A percentile compares a stretch with the other conserved stretches of the same genome.
phyloP scores from a whole-genome alignment of 2,329 filamentous ascomycete species.

The Fusarium duplospermum region DNA sequence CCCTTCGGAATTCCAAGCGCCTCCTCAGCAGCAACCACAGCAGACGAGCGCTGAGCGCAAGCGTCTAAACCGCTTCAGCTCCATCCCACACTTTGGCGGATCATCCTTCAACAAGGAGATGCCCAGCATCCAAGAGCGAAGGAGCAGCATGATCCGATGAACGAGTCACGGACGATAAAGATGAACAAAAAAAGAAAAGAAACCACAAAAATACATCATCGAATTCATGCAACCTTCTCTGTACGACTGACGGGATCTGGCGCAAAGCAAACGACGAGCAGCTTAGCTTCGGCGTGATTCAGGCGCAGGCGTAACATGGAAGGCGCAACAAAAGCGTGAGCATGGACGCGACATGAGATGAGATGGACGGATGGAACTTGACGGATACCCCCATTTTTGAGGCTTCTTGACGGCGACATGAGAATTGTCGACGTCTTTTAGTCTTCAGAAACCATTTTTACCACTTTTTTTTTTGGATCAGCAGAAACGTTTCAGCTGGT shows the following conservation, averaged over 20 bases:
- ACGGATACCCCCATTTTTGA: slow-evolving; percentile 38
- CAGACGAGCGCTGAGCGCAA: slow-evolving; percentile 54
- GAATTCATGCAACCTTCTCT: slow-evolving; percentile 22
- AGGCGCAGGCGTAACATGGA: slow-evolving; percentile 32
- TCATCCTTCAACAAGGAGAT: slow-evolving; percentile 51
- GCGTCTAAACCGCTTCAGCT: slow-evolving; percentile 65
- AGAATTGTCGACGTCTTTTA: background rate
- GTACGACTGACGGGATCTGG: slow-evolving; percentile 43
- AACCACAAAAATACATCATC: slow-evolving; percentile 11
- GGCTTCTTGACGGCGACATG: slow-evolving; percentile 28
- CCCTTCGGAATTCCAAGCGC: slow-evolving; percentile 27
- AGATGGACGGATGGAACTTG: slow-evolving; percentile 38
- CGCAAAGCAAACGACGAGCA: slow-evolving; percentile 26
- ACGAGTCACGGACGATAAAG: slow-evolving; percentile 14
- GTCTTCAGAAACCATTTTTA: slow-evolving; percentile 16
- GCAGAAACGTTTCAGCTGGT: slow-evolving; percentile 4
- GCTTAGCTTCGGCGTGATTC: slow-evolving; percentile 23
- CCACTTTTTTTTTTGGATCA: slow-evolving; percentile 13
- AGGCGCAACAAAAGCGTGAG: slow-evolving; percentile 30
- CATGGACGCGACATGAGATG: slow-evolving; percentile 38
- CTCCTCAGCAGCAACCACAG: slow-evolving; percentile 30
- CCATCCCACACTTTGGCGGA: slow-evolving; percentile 65
- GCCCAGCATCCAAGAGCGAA: slow-evolving; percentile 54
- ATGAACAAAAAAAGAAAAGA: slow-evolving; percentile 27
- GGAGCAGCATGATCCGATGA: slow-evolving; percentile 55